Evolutionary conservation across 2,329 filamentous ascomycete genomes (phyloP), one percentile per base, ranked within the genome.

Genomic region (Uncinocarpus reesii): DNA sequence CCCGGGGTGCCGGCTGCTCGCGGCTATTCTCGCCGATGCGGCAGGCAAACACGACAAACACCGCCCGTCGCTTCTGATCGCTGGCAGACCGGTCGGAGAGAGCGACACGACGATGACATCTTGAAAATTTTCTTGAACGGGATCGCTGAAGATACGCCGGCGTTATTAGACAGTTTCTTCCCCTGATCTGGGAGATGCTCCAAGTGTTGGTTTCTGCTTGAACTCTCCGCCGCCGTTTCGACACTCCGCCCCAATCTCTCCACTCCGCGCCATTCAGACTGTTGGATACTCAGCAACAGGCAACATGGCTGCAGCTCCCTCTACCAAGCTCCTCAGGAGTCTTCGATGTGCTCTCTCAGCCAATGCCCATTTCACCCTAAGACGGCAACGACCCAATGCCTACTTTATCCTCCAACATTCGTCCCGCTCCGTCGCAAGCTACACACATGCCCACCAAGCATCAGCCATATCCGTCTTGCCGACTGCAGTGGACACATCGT

Each of bases 361-460:
- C 36, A 55, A 54, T 29, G 53, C 53, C 34, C 54, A 53, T 37
- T 45, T 57, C 47, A 37, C 37, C 20, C 37, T 49, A 21, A 45
- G 48, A 42, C 38, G 41, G 23, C 37, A 42, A 10, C 40, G 40
- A 10, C 24, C 28, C 23, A 37, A 24, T 28, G n/a, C 34, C 20
- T 23, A 29, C 18, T 45, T 44, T 18, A 15, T 37, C 23, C 23
- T 40, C 4, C 47, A 23, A 11, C 42, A 45, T 10, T 34, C 26
- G 16, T 55, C 58, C 38, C 44, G 57, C 28, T 57, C 56, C 8
- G 74, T 84, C 57, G 84, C 89, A 51, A 87, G 79, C 36, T 89
- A 94, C 65, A 86, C 84, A 7, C 79, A 87, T 52, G 78, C 82
- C 1, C 80, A 88, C 65, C 87, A 95, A 70, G 86, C 87, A 29